Evolutionary conservation across 345 rosid genomes (phyloP), one percentile per base, ranked within the genome.

Genomic region (Salix exigua): DNA sequence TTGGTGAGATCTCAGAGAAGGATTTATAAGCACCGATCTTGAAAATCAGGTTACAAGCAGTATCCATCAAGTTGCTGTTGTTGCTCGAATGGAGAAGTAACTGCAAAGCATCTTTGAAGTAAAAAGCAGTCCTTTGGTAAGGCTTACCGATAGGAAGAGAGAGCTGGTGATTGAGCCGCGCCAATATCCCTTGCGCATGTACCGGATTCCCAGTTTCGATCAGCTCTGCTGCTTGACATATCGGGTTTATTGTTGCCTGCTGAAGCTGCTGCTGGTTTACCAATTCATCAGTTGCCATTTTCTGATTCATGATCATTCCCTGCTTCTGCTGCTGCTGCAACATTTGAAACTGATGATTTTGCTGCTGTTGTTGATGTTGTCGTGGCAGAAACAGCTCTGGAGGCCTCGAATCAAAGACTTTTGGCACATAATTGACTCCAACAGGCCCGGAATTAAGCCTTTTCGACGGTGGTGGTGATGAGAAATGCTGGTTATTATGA

Each of bases 81-180:
- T 68, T 76, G 37, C 76, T 68, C 77, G 67, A 73, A 77, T 82
- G 87, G 23, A 91, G 82, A 58, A 90, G 87, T 35, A 86, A 86
- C 51, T 86, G 90, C 66, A 95, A 86, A 75, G 97, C 93, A 85
- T 93, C 96, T 75, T 87, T 78, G 85, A 93, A 87, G 78, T 91
- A 88, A 80, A 82, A 90, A 83, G 97, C 97, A 81, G 91, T 91
- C 91, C 97, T 84, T 4, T 80, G 83, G 79, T 90, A 86, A 82
- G 99, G 97, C 84, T 85, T 94, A 70, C 97, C 95, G 2, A 83
- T 58, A 42, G 86, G 90, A 25, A 75, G 70, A 71, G 87, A 89
- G 91, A 96, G 98, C 91, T 91, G 97, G 85, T 96, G 99, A 96
- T 96, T 96, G 98, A 96, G 99, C 98, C 99, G 99, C 98, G 99